Conservation (phyloP, 139 green algal genomes). For the Chlorella sorokiniana region DNA sequence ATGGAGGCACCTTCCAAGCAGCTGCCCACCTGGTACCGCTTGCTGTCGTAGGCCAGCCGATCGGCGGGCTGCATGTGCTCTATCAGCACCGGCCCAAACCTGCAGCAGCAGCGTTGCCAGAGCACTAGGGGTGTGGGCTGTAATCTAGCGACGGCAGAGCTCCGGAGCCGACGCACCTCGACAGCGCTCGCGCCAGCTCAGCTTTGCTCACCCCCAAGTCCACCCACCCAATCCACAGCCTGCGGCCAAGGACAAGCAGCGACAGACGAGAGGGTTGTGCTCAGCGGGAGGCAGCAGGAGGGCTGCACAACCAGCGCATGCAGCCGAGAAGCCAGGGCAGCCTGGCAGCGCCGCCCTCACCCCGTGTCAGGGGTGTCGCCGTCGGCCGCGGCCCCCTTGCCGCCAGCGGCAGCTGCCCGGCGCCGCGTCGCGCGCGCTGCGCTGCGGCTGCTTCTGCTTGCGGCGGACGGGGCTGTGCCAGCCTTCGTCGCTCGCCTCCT, state of each 20-base stretch:
- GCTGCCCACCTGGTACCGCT: not conserved
- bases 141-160: not conserved
- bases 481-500: not conserved
- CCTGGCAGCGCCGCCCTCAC: no score
- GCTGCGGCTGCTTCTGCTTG: not conserved
- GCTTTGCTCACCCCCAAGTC: not conserved
- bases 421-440: no score
- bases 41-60: not conserved
- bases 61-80: not conserved
- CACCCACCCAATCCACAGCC: constrained; percentile 13
- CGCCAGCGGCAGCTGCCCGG: not conserved
- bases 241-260: not conserved
- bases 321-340: no score
- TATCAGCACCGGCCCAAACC: not conserved
- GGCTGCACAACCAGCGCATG: not conserved
- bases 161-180: not conserved
- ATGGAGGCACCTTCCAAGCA: not conserved
- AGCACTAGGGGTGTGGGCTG: no score
- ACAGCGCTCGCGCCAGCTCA: not conserved
- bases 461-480: not conserved
- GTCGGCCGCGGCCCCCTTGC: not conserved
- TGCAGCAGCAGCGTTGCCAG: not conserved
- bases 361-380: not conserved
- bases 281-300: not conserved
- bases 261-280: not conserved